Percentiles rank a stretch among this genome's conserved stretches.
phyloP scores from a whole-genome alignment of 352 stramenopile species.

The Globisporangium orthogonon region DNA sequence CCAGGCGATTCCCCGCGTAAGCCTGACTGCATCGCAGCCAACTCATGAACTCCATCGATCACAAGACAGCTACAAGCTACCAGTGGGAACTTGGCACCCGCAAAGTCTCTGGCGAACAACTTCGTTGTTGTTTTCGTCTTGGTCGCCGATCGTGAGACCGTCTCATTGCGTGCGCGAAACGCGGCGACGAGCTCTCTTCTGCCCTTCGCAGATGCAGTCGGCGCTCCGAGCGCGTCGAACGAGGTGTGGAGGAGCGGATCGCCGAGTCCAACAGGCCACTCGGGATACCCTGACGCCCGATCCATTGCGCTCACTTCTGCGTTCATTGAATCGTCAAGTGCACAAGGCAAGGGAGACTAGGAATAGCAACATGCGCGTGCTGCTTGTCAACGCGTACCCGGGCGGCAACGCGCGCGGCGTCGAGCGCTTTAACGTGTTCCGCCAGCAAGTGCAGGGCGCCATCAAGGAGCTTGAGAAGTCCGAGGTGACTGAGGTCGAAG shows the following conservation, averaged over 20 bases:
- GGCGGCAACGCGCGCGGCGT: conserved; percentile 28
- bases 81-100: conserved; percentile 15
- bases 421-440: conserved; percentile 46
- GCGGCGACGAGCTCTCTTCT: conserved; percentile 31
- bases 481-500: conserved; percentile 55
- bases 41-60: neutral
- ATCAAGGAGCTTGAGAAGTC: conserved; percentile 50
- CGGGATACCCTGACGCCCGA: conserved; percentile 29
- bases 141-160: neutral
- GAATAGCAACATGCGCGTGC: conserved; percentile 39
- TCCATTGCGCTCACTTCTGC: neutral
- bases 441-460: conserved; percentile 35
- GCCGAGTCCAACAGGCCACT: conserved; percentile 54
- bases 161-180: conserved; percentile 19
- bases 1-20: neutral
- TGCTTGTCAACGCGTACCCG: conserved; percentile 68
- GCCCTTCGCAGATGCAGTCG: conserved; percentile 10
- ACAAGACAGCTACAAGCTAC: neutral
- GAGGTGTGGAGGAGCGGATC: conserved; percentile 24
- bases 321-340: neutral
- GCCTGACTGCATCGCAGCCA: too few relatives aligned
- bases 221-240: conserved; percentile 6
- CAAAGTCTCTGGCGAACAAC: conserved; percentile 8
- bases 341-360: neutral
- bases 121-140: neutral